Evolutionary conservation across 495 filamentous ascomycete species (phyloP), one percentile per base, ranked within the genome.

Genomic region (Aspergillus kassunensis): DNA sequence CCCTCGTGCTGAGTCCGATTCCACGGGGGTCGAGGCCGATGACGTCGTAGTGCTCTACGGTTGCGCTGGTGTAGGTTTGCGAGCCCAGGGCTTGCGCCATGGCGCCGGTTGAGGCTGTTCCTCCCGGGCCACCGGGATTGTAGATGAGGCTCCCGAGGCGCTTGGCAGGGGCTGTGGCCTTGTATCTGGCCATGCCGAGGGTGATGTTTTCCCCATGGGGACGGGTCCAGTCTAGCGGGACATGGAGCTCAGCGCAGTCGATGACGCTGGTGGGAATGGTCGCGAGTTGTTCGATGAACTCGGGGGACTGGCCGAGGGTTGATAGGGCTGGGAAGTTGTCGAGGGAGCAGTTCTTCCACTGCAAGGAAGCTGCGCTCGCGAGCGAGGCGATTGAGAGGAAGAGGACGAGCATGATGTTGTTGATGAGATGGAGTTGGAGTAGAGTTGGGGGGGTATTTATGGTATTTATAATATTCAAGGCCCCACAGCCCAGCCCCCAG

Each of bases 1-100:
- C 59, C 4, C 63, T 68, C 2, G 64, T 65, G 56, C 69, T 74
- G 39, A 65, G 44, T 10, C 68, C 72, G 13, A 76, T 58, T 1
- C 75, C 73, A 2, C 75, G 63, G 3, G 72, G 71, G 56, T 76
- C 75, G 23, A 73, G 73, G 4, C 66, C 65, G 24, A 79, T 56
- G 21, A 78, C 62, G 44, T 79, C 75, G 54, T 63, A 77, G 56
- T 70, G 37, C 27, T 40, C 33, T 13, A 23, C 18, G 0, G 33
- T 29, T 6, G 19, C 34, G 16, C 20, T 43, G 2, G 21, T 27
- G 15, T 44, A 45, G 7, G 12, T 18, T 35, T 13, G 44, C 19
- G 9, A 2, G 6, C 29, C 44, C 19, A 34, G 3, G 0, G 41
- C 42, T 11, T 45, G 15, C n/a, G 35, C 20, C 15, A 45, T 21